phyloP scores from a whole-genome alignment of 805 yeast species.

The Starmerella potacharoeniae region DNA sequence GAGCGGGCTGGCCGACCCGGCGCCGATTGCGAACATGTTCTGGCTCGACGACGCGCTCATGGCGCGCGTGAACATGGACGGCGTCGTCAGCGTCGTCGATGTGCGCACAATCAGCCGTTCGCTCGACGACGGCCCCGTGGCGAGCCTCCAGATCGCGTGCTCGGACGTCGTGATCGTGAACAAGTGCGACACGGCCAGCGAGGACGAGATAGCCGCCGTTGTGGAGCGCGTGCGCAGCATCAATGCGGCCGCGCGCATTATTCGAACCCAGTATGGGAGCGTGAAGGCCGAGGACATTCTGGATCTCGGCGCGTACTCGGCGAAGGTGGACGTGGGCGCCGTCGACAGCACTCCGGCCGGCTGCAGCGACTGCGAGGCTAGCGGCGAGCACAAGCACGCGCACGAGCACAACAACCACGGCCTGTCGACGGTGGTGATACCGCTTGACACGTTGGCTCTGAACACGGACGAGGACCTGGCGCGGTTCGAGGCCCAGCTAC shows the following conservation, averaged over 20 bases:
- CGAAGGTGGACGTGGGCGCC: slow-evolving; percentile 3
- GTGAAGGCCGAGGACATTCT: slow-evolving; percentile 54
- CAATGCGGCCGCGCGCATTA: slow-evolving; percentile 57
- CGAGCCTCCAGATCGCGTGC: slow-evolving; percentile 78
- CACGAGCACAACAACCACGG: slow-evolving; percentile 10
- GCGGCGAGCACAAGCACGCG: slow-evolving; percentile 9
- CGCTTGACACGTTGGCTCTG: slow-evolving; percentile 30
- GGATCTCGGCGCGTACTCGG: slow-evolving; percentile 61
- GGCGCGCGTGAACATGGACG: slow-evolving; percentile 79
- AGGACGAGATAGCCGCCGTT: slow-evolving; percentile 28
- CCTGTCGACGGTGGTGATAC: slow-evolving; percentile 43
- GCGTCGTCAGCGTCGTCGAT: slow-evolving; percentile 81
- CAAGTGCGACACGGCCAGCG: slow-evolving; percentile 49
- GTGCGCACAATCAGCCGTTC: slow-evolving; percentile 46
- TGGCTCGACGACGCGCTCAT: slow-evolving; percentile 90
- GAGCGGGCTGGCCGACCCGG: slow-evolving; percentile 95
- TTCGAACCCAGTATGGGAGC: slow-evolving; percentile 63
- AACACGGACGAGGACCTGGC: slow-evolving; percentile 34
- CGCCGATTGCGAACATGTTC: slow-evolving; percentile 92
- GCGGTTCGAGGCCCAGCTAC: slow-evolving; percentile 52
- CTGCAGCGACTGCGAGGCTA: not conserved
- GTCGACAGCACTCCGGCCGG: not conserved
- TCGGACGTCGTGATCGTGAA: slow-evolving; percentile 78
- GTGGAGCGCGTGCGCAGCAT: slow-evolving; percentile 38
- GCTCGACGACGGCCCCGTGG: slow-evolving; percentile 59